phyloP scores from a whole-genome alignment of 106 monocot species.

The Triglochin maritima region DNA sequence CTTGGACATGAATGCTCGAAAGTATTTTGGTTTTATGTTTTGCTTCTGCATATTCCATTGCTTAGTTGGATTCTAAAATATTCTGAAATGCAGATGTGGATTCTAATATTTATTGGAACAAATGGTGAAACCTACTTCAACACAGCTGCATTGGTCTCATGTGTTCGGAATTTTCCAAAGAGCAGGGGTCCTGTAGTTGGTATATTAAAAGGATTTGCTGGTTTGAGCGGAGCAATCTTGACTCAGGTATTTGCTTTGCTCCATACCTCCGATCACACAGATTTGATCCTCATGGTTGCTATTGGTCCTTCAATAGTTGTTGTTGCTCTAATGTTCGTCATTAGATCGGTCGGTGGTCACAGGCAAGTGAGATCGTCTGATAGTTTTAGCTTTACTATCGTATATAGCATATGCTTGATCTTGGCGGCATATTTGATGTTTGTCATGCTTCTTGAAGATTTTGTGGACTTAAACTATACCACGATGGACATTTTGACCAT shows the following conservation, averaged over 20 bases:
- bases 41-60: no score
- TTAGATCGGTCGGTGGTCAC: slow-evolving; percentile 77
- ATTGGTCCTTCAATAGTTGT: slow-evolving; percentile 71
- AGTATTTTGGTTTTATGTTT: no score
- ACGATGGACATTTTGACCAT: slow-evolving; percentile 40
- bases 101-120: slow-evolving; percentile 69
- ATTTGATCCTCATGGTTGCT: slow-evolving; percentile 75
- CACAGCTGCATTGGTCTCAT: slow-evolving; percentile 69
- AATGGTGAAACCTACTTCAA: slow-evolving; percentile 92
- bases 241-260: slow-evolving; percentile 66
- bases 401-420: slow-evolving; percentile 61
- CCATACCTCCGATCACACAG: slow-evolving; percentile 43
- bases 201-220: slow-evolving; percentile 87
- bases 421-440: slow-evolving; percentile 71
- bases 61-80: no score
- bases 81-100: slow-evolving; percentile 63
- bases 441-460: slow-evolving; percentile 72
- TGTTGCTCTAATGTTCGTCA: slow-evolving; percentile 64
- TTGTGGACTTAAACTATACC: slow-evolving; percentile 38
- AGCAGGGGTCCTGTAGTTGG: slow-evolving; percentile 76
- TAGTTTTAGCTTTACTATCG: slow-evolving; percentile 42
- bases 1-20: no score
- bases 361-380: slow-evolving; percentile 63
- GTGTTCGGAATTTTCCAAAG: slow-evolving; percentile 87
- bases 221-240: slow-evolving; percentile 79